phyloP scores from a whole-genome alignment of 129 eudicot genomes.

The Flaveria robusta region DNA sequence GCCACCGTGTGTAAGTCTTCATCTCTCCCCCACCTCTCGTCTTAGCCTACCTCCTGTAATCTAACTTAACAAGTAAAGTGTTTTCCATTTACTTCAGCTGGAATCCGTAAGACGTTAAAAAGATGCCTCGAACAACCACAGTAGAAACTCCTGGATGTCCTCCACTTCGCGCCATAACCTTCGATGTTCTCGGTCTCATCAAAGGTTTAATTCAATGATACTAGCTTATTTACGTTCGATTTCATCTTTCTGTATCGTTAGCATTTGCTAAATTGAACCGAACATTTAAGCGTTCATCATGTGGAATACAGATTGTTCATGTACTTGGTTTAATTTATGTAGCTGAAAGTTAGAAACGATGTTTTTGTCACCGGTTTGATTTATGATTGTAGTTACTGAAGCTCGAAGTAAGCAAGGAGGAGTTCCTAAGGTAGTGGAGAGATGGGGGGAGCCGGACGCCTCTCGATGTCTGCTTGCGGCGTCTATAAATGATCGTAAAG shows the following conservation, averaged over 20 bases:
- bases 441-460: slow-evolving; percentile 94
- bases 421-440: slow-evolving; percentile 76
- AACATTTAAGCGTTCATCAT: neutral
- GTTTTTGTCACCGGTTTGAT: neutral
- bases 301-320: neutral
- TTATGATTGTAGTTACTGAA: slow-evolving; percentile 59
- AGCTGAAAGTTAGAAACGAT: neutral
- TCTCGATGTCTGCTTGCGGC: slow-evolving; percentile 67
- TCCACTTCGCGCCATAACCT: slow-evolving; percentile 76
- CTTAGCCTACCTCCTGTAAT: neutral
- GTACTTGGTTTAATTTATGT: neutral
- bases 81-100: neutral
- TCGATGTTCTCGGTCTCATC: slow-evolving; percentile 81
- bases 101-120: neutral
- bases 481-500: slow-evolving; percentile 60
- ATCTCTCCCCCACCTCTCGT: neutral
- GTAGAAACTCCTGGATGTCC: slow-evolving; percentile 90
- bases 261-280: neutral
- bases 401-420: slow-evolving; percentile 65
- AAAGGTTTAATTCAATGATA: slow-evolving; percentile 53
- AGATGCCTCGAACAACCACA: slow-evolving; percentile 84
- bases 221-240: slow-evolving; percentile 48
- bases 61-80: neutral
- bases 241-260: neutral
- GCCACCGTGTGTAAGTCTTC: neutral